Percentiles rank a stretch among this genome's conserved stretches.
Conservation (phyloP, 192 early-diverging fungal genomes). For the Coemansia sp. region DNA sequence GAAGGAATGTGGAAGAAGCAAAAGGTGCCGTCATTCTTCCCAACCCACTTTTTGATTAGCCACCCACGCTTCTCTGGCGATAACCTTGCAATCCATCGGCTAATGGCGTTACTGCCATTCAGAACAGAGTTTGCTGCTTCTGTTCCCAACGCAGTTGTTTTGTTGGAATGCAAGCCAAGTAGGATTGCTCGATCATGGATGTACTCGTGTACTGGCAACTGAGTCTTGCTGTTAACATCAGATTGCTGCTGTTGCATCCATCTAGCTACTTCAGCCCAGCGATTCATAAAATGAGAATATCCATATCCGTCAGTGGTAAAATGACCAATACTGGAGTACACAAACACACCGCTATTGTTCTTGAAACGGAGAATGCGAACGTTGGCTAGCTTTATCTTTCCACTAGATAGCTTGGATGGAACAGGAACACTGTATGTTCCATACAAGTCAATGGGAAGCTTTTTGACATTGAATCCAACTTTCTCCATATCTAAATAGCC, state of each 20-base stretch:
- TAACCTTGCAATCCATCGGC: conserved; percentile 8
- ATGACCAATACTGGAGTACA: conserved; percentile 24
- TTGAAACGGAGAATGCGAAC: conserved; percentile 11
- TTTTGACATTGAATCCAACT: conserved; percentile 1
- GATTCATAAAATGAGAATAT: conserved; percentile 19
- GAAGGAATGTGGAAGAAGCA: conserved; percentile 9
- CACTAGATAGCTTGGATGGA: not conserved
- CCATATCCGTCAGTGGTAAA: conserved; percentile 21
- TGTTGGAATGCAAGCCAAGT: not conserved
- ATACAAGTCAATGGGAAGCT: not conserved
- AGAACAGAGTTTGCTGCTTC: not conserved
- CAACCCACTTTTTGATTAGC: not conserved
- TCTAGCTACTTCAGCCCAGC: conserved; percentile 18
- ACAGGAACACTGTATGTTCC: not conserved
- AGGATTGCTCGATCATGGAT: not conserved
- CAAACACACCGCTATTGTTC: conserved; percentile 23
- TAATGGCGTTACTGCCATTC: not conserved
- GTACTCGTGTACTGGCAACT: not conserved
- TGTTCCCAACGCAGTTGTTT: not conserved
- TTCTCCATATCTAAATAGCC: conserved; percentile 4
- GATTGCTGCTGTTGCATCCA: conserved; percentile 8
- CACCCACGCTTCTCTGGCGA: conserved; percentile 18
- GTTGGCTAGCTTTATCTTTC: conserved; percentile 9
- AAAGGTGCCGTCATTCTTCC: not conserved
- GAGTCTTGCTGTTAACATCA: not conserved